phyloP scores from a whole-genome alignment of 768 basidiomycete species.

The Auriculariales sp. region DNA sequence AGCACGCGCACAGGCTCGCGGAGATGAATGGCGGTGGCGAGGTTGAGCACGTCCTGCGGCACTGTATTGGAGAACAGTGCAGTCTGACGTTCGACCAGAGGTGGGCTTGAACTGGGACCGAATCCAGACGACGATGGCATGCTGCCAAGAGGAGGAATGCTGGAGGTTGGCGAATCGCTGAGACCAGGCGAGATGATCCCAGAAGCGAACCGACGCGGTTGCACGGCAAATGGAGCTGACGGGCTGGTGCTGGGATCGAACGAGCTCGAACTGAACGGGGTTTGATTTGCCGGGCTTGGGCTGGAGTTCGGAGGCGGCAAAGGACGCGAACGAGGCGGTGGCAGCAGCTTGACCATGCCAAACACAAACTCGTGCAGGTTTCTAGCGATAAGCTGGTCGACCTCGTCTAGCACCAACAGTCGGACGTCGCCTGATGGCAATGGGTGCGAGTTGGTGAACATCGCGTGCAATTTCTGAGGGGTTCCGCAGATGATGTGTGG shows the following conservation, averaged over 20 bases:
- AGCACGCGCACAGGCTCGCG: constrained; percentile 96
- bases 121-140: constrained; percentile 22
- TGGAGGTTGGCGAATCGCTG: not conserved
- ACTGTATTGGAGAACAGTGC: constrained; percentile 97
- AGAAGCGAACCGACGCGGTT: constrained; percentile 27
- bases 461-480: constrained; percentile 86
- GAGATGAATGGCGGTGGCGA: constrained; percentile 84
- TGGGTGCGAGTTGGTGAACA: constrained; percentile 71
- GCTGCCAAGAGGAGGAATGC: not conserved
- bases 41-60: constrained; percentile 92
- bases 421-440: constrained; percentile 73
- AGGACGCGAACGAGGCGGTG: constrained; percentile 63
- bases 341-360: constrained; percentile 82
- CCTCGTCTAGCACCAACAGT: constrained; percentile 92
- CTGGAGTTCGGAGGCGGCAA: constrained; percentile 23
- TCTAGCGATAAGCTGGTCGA: constrained; percentile 93
- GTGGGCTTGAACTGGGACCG: constrained; percentile 20
- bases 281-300: constrained; percentile 5
- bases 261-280: constrained; percentile 15
- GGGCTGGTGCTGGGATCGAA: constrained; percentile 4
- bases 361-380: constrained; percentile 93
- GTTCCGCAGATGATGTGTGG: constrained; percentile 96
- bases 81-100: constrained; percentile 64
- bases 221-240: constrained; percentile 15
- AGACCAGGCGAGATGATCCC: constrained; percentile 11